Conservation (phyloP, 78 protist genomes). For the Dictyostelium firmibasis region DNA sequence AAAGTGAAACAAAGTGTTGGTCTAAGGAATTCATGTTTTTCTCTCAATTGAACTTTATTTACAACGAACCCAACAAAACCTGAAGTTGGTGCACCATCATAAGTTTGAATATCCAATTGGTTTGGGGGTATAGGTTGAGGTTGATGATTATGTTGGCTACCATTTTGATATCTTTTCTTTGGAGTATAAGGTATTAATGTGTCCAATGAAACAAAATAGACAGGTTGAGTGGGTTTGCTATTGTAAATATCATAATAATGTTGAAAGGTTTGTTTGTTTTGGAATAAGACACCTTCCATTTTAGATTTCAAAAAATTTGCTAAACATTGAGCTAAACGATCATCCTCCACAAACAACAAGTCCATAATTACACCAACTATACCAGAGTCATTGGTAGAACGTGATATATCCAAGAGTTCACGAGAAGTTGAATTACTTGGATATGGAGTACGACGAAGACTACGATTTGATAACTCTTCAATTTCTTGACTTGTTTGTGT, state of each 20-base stretch:
- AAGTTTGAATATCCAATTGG: background rate
- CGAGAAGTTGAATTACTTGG: constrained; percentile 26
- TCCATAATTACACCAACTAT: constrained; percentile 70
- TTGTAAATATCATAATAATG: background rate
- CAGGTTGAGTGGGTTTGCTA: background rate
- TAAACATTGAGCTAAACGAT: background rate
- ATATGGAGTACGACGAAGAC: constrained; percentile 1
- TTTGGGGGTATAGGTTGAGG: background rate
- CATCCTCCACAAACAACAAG: constrained; percentile 21
- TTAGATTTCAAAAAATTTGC: constrained; percentile 10
- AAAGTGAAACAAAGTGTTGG: constrained; percentile 43
- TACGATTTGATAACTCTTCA: background rate
- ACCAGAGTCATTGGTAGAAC: constrained; percentile 8
- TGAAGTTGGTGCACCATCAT: constrained; percentile 31
- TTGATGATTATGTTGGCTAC: background rate
- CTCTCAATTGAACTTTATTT: constrained; percentile 52
- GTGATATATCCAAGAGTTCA: constrained; percentile 35
- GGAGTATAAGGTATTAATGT: background rate
- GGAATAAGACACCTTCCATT: constrained; percentile 22
- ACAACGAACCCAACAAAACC: constrained; percentile 46
- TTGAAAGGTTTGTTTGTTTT: background rate
- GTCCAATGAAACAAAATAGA: constrained; percentile 12
- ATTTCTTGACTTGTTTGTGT: background rate
- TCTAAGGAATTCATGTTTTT: constrained; percentile 56
- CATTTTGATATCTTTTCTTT: background rate